Percentiles rank a stretch among this genome's conserved stretches.
phyloP scores from a whole-genome alignment of 73 alveolate genomes.

The Paramecium primaurelia region DNA sequence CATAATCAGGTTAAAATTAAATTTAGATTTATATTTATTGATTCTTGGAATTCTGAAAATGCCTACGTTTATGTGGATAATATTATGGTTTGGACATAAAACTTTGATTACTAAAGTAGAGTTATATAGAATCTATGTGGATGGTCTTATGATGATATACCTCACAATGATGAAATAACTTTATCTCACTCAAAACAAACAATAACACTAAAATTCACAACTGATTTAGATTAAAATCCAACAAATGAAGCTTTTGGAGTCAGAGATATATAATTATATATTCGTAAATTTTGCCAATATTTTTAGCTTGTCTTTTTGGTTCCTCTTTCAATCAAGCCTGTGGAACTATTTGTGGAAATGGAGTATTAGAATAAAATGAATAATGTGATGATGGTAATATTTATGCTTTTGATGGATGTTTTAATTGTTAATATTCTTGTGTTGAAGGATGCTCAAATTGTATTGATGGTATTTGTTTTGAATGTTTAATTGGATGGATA shows the following conservation, averaged over 20 bases:
- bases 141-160: not conserved
- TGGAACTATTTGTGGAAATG: not conserved
- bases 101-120: not conserved
- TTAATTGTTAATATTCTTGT: not conserved
- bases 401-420: not conserved
- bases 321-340: not conserved
- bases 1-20: not conserved
- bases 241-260: not conserved
- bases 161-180: not conserved
- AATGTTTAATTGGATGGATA: not conserved
- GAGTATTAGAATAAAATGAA: not conserved
- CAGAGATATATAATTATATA: not conserved
- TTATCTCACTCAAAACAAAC: not conserved
- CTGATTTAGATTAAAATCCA: not conserved
- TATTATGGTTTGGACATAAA: not conserved
- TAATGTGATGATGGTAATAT: not conserved
- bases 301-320: not conserved
- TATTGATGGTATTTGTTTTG: conserved; percentile 1
- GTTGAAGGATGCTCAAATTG: not conserved
- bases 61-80: not conserved
- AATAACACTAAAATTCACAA: not conserved
- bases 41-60: conserved; percentile 34
- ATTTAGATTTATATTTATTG: not conserved
- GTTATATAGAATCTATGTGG: not conserved
- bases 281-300: not conserved